Base-by-base conservation (phyloP, 73 alveolate species). In the Paramecium pentaurelia region DNA sequence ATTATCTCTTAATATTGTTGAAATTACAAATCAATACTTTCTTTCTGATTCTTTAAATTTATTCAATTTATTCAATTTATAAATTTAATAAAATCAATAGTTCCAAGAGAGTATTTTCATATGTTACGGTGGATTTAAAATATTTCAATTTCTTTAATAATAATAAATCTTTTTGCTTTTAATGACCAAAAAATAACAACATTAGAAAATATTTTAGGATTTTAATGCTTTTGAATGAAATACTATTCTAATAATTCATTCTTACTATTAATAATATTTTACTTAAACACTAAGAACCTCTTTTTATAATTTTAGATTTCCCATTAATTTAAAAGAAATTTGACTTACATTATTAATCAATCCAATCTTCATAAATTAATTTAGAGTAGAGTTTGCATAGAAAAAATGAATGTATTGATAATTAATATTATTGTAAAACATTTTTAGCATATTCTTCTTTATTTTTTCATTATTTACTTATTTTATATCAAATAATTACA, bases 381-480 rank as follows among this genome's bases (percentile, higher is more conserved):
- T 96, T 9, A 98, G 98, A 11, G 96, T 96, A 75, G 96, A 92
- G 93, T 97, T 97, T 22, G 98, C 99, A 92, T 96, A 97, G 8
- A 87, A 97, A 96, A 88, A 96, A 96, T 8, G 99, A 97, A 51
- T 98, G 86, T 98, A 97, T 97, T 36, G 99, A 96, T 9, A 98
- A 94, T 92, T 97, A 95, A 40, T 97, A 49, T 96, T 96, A 38
- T 94, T 95, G 59, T 97, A 94, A 60, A 99, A 98, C 98, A 95
- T 96, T 28, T 95, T 93, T 38, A 96, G 75, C 28, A 96, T 96
- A 93, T 96, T 96, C 60, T 87, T 87, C 59, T 60, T 40, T 87
- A 88, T 93, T 18, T 75, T 93, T n/a, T 71, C 60, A 28, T 16
- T 1, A 0, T 64, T 27, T 28, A 22, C 42, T 64, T 25, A 64